A percentile compares a stretch with the other conserved stretches of the same genome.
phyloP scores from a whole-genome alignment of 2,329 filamentous ascomycete genomes.

The Akanthomyces uredinophilus region DNA sequence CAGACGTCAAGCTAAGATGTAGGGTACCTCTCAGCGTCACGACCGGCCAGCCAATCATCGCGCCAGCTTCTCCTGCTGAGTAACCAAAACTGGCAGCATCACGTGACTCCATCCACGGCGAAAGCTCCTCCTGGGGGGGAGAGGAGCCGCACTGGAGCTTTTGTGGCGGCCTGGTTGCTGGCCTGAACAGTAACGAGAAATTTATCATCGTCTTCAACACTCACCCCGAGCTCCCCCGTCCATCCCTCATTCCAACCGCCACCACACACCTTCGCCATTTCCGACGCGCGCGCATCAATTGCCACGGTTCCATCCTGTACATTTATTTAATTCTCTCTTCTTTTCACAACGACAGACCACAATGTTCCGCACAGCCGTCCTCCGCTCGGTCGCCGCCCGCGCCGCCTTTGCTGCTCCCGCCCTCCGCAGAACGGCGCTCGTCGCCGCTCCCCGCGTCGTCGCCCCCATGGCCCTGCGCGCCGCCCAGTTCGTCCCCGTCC shows the following conservation, averaged over 20 bases:
- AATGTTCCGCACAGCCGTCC: constrained; percentile 87
- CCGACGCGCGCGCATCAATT: constrained; percentile 15
- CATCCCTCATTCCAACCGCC: constrained; percentile 7
- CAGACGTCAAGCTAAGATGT: neutral
- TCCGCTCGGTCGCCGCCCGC: constrained; percentile 66
- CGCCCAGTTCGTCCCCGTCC: constrained; percentile 61
- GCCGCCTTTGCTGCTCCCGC: constrained; percentile 53
- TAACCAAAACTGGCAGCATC: constrained; percentile 14
- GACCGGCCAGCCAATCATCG: neutral
- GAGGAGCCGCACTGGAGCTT: neutral
- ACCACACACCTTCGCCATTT: constrained; percentile 18
- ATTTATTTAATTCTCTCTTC: neutral
- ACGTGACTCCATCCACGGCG: constrained; percentile 24
- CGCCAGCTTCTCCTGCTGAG: constrained; percentile 6
- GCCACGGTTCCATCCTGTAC: constrained; percentile 2
- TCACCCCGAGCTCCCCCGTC: neutral
- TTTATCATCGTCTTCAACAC: constrained; percentile 33
- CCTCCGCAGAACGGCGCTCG: constrained; percentile 56
- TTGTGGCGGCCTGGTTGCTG: neutral
- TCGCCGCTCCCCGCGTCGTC: constrained; percentile 53
- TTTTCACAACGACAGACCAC: neutral
- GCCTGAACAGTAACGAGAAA: constrained; percentile 34
- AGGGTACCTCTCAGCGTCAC: neutral
- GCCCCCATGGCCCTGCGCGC: constrained; percentile 56
- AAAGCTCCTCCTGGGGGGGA: neutral